These are phyloP conservation scores for Strobilomyces confusus DNA, from an alignment of 768 basidiomycete genomes.

Conservation along the genomic window DNA sequence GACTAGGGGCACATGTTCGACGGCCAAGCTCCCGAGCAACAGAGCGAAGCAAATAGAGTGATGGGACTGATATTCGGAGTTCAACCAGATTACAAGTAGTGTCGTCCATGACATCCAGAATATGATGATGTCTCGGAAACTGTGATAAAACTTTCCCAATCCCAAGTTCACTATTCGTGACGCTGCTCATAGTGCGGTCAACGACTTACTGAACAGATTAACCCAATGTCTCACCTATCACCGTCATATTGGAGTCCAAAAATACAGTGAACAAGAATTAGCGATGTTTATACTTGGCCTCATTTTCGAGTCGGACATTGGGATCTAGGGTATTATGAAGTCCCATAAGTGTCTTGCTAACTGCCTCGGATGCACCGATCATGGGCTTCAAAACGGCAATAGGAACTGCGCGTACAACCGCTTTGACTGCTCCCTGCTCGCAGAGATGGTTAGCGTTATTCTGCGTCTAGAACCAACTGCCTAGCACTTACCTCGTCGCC, in stretches of 20 bases:
- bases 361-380: constrained; percentile 97
- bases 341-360: constrained; percentile 92
- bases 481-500: constrained; percentile 70
- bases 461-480: not conserved
- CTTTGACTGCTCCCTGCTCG: constrained; percentile 80
- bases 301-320: constrained; percentile 72
- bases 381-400: constrained; percentile 96
- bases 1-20: constrained; percentile 28
- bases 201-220: no score
- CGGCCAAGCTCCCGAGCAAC: constrained; percentile 26
- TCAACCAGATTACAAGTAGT: no score
- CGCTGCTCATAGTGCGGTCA: no score
- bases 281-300: constrained; percentile 91
- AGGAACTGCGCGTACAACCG: constrained; percentile 94
- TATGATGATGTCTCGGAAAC: no score
- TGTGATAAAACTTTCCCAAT: no score
- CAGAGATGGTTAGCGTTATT: not conserved
- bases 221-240: no score
- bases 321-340: constrained; percentile 93
- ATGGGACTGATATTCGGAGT: no score
- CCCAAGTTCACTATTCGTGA: no score
- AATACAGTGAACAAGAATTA: constrained; percentile 33
- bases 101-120: no score
- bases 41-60: constrained; percentile 25
- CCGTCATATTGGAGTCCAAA: no score